Evolutionary conservation across 331 rosid genomes (phyloP).

Genomic region (Erythrophleum ivorense): DNA sequence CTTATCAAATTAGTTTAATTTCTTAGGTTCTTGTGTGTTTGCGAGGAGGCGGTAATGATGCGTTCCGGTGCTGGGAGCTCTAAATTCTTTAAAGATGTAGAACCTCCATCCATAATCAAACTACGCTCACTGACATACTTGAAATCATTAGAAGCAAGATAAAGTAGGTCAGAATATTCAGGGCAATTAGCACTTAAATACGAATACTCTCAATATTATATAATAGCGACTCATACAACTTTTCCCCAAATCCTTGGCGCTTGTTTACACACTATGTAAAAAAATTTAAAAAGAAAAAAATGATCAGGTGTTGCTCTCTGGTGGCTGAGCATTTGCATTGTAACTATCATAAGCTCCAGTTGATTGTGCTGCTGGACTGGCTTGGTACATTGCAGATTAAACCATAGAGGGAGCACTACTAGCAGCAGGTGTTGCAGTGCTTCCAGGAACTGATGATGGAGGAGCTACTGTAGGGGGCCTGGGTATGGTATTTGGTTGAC

Average conservation of each 20-base stretch:
- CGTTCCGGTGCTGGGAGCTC: not conserved
- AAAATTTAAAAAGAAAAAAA: too few relatives aligned
- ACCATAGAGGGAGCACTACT: slow-evolving; percentile 67
- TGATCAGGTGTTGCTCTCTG: too few relatives aligned
- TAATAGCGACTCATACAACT: too few relatives aligned
- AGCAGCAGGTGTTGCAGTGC: slow-evolving; percentile 55
- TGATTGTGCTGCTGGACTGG: slow-evolving; percentile 61
- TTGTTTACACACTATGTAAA: too few relatives aligned
- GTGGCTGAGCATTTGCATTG: too few relatives aligned
- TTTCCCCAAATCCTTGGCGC: too few relatives aligned
- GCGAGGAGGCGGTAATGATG: not conserved
- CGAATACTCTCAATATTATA: too few relatives aligned
- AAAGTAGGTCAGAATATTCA: too few relatives aligned
- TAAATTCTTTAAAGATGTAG: not conserved
- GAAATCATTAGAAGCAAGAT: too few relatives aligned
- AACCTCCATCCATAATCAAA: too few relatives aligned
- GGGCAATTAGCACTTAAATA: too few relatives aligned
- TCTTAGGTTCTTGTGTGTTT: not conserved
- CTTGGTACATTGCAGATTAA: slow-evolving; percentile 62
- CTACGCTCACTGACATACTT: too few relatives aligned
- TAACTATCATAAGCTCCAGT: slow-evolving; percentile 37
- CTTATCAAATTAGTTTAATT: not conserved
- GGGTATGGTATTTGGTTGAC: slow-evolving; percentile 56
- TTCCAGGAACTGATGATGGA: slow-evolving; percentile 66
- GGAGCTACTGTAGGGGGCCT: slow-evolving; percentile 64